phyloP scores from a whole-genome alignment of 78 protist genomes.

The Guillardia theta region DNA sequence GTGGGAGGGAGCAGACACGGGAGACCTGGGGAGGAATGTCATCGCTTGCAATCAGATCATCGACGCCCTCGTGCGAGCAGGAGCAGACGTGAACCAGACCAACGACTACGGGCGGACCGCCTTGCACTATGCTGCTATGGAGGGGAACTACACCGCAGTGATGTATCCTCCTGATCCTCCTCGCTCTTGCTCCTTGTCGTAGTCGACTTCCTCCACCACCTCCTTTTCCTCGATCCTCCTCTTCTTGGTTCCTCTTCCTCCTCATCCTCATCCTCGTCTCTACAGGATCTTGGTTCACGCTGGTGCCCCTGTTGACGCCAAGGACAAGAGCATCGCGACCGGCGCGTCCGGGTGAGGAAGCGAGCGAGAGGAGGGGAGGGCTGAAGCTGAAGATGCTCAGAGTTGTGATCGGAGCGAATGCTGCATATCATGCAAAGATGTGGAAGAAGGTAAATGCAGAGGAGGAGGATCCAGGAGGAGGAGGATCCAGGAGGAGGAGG shows the following conservation, averaged over 20 bases:
- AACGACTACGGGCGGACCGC: not conserved
- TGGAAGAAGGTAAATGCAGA: too few relatives aligned
- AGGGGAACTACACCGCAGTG: not conserved
- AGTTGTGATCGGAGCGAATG: not conserved
- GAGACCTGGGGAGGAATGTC: not conserved
- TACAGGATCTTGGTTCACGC: too few relatives aligned
- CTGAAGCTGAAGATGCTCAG: not conserved
- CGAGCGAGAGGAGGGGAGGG: not conserved
- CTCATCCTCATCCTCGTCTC: too few relatives aligned
- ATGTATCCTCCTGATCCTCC: too few relatives aligned
- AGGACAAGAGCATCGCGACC: not conserved
- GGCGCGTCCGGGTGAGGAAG: not conserved
- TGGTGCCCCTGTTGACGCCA: not conserved
- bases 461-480: too few relatives aligned
- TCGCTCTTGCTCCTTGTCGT: too few relatives aligned
- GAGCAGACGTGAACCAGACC: not conserved
- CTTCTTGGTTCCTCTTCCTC: too few relatives aligned
- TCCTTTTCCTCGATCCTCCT: too few relatives aligned
- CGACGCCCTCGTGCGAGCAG: not conserved
- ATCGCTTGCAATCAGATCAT: not conserved
- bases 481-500: too few relatives aligned
- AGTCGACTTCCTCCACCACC: too few relatives aligned
- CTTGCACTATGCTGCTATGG: slow-evolving; percentile 12
- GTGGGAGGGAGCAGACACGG: too few relatives aligned
- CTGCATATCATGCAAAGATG: not conserved